Evolutionary conservation across 331 rosid species (phyloP), one percentile per base, ranked within the genome.

Genomic region (Quercus phellos): DNA sequence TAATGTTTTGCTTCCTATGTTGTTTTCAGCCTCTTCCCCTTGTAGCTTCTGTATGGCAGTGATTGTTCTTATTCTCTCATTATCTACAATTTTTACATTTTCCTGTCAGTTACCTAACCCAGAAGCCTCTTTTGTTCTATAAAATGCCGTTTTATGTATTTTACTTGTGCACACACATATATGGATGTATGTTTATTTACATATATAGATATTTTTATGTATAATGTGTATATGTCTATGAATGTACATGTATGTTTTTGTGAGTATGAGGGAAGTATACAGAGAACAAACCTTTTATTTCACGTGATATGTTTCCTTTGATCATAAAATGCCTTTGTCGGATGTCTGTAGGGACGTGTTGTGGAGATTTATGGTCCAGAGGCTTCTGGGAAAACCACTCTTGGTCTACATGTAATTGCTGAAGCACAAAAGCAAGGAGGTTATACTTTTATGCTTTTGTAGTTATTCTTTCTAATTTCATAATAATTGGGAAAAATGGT

Each of bases 401-500:
- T 91, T 79, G 94, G 87, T 71, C 84, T 91, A 63, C 97, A 93
- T 79, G 97, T 87, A 73, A 90, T 93, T 82, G 97, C 98, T 4
- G 93, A 93, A 84, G 91, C 98, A 80, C 98, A 93, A 32, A 91
- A 93, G 84, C 89, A 89, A 83, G 98, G 98, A 90, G 98, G 97
- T 93, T 79, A 77, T 79, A 55, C 60, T 19, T 75, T 55, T 55
- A 34, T 46, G 29, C 74, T 74, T 14, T 5, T 43, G 34, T 46
- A 71, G 12, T 71, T 53, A 71, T 22, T 71, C 21, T 42, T 22
- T 70, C 56, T 70, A 50, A 46, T 2, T 70, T 17, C 56, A 42
- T 71, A 27, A 11, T 22, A 16, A 46, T 22, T 24, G 12, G 42
- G 69, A 14, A 16, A 63, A 63, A 30, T 46, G 53, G 53, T 13